These are phyloP conservation scores for Leishmania tarentolae DNA, from an alignment of 208 protist genomes.

Conservation along the genomic window DNA sequence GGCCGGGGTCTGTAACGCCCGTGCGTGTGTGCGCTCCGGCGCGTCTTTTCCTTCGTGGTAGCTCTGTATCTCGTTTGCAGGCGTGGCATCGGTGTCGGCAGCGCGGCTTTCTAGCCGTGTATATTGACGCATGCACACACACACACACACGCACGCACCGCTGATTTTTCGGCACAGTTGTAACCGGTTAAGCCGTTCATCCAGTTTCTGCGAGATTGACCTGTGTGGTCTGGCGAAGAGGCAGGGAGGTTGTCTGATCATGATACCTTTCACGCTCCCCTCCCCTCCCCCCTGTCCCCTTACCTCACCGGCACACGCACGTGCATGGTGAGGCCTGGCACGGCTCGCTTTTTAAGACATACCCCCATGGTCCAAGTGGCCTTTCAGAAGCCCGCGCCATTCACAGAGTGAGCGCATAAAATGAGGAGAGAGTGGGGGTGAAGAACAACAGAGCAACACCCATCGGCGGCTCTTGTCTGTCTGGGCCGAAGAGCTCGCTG, in stretches of 20 bases:
- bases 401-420: too few species aligned
- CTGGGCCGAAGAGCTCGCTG: not conserved
- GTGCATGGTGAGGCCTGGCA: not conserved
- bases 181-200: conserved; percentile 7
- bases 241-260: not conserved
- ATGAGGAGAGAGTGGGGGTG: too few species aligned
- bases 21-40: not conserved
- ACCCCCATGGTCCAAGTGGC: not conserved
- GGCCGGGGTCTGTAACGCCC: conserved; percentile 60
- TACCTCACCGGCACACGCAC: not conserved
- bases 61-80: not conserved
- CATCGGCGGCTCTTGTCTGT: not conserved
- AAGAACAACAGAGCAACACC: not conserved
- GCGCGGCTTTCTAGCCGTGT: not conserved
- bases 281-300: not conserved
- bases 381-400: too few species aligned
- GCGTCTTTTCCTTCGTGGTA: not conserved
- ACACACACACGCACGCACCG: not conserved
- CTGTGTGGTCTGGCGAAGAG: not conserved
- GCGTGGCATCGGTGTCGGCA: too few species aligned
- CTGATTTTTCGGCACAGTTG: not conserved
- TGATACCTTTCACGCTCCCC: not conserved
- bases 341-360: not conserved
- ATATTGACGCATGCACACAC: not conserved
- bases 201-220: too few species aligned